phyloP scores from a whole-genome alignment of 1,284 basidiomycete genomes.

The Rhizopogon parksii region DNA sequence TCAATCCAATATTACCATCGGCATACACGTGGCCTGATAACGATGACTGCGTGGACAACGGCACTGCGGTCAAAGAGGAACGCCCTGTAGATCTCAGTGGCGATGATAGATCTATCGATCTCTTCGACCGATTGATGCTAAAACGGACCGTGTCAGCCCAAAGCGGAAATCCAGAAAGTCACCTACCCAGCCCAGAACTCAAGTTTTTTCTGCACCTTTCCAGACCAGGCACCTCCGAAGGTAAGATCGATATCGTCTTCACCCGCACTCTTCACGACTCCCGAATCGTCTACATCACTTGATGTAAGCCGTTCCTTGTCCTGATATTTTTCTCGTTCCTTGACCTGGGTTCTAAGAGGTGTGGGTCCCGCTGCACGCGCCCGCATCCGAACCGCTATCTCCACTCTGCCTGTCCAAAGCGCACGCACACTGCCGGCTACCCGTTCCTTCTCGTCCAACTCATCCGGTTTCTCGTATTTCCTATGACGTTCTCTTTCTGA shows the following conservation, averaged over 20 bases:
- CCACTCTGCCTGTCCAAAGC: slow-evolving; percentile 29
- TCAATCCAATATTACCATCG: slow-evolving; percentile 23
- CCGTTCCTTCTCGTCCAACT: slow-evolving; percentile 28
- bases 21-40: slow-evolving; percentile 27
- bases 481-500: slow-evolving; percentile 25
- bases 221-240: slow-evolving; percentile 46
- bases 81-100: slow-evolving; percentile 18
- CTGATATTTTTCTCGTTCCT: slow-evolving; percentile 16
- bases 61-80: slow-evolving; percentile 24
- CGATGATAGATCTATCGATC: slow-evolving; percentile 23
- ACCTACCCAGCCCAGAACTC: slow-evolving; percentile 65
- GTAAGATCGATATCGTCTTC: slow-evolving; percentile 30
- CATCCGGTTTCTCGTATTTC: slow-evolving; percentile 31
- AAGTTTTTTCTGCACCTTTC: slow-evolving; percentile 58
- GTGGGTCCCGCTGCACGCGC: slow-evolving; percentile 22
- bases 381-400: slow-evolving; percentile 23
- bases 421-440: slow-evolving; percentile 30
- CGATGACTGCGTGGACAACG: slow-evolving; percentile 28
- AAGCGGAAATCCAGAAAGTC: neutral
- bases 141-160: slow-evolving; percentile 8
- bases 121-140: slow-evolving; percentile 30
- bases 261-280: slow-evolving; percentile 16
- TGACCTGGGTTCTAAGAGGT: slow-evolving; percentile 16
- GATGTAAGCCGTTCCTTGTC: slow-evolving; percentile 17
- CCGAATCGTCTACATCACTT: slow-evolving; percentile 30